Conservation (phyloP, 768 basidiomycete genomes). For the Leccinum olivaceopallidum region DNA sequence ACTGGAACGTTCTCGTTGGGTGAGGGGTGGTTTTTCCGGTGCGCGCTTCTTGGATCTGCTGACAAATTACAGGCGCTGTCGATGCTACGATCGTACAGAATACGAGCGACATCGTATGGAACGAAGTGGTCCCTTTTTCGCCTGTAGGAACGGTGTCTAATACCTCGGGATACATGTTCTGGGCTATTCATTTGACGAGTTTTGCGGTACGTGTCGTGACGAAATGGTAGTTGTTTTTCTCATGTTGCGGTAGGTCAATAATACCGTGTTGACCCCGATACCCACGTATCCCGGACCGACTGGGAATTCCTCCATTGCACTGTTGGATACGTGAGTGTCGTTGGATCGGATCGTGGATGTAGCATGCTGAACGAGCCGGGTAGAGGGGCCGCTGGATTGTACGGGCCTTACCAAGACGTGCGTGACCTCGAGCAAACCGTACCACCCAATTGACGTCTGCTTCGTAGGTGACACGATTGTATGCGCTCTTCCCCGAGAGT, state of each 20-base stretch:
- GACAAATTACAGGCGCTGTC: constrained; percentile 60
- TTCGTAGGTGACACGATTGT: constrained; percentile 65
- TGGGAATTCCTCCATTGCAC: constrained; percentile 58
- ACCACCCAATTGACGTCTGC: constrained; percentile 2
- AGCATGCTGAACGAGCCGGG: constrained; percentile 4
- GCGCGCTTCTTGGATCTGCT: background rate
- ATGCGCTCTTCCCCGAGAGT: constrained; percentile 55
- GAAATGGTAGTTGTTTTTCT: background rate
- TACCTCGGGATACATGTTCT: constrained; percentile 71
- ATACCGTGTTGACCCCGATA: constrained; percentile 47
- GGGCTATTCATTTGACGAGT: constrained; percentile 62
- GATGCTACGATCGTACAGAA: constrained; percentile 69
- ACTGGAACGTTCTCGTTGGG: constrained; percentile 69
- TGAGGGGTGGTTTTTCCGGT: constrained; percentile 21
- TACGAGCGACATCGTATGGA: constrained; percentile 64
- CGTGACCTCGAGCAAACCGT: constrained; percentile 18
- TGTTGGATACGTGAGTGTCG: constrained; percentile 70
- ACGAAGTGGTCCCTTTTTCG: constrained; percentile 70
- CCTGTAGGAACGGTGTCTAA: constrained; percentile 60
- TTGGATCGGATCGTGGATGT: background rate
- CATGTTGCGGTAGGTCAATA: constrained; percentile 50
- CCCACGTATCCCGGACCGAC: constrained; percentile 65
- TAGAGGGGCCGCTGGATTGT: constrained; percentile 67
- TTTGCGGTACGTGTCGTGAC: constrained; percentile 45
- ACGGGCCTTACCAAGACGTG: constrained; percentile 79